phyloP scores from a whole-genome alignment of 2,329 filamentous ascomycete species.

The Cadophora luteo-olivacea region DNA sequence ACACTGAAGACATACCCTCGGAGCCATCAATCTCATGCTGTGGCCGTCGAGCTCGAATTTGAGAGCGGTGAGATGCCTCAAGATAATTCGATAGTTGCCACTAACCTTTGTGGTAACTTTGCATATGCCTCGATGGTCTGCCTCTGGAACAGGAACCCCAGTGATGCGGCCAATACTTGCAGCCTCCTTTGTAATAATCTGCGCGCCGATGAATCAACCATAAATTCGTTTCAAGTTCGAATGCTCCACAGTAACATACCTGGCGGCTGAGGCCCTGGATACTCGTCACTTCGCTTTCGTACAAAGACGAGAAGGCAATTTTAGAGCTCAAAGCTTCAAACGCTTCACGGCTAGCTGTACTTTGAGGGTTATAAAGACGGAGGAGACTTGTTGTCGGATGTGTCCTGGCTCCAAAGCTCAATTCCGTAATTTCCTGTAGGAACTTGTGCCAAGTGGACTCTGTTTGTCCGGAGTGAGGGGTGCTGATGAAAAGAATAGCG shows the following conservation, averaged over 20 bases:
- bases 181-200: slow-evolving; percentile 2
- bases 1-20: neutral
- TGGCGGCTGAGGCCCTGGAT: slow-evolving; percentile 4
- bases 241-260: too few relatives aligned
- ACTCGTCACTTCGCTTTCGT: neutral
- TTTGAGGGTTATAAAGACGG: slow-evolving; percentile 1
- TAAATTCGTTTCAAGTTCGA: too few relatives aligned
- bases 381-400: neutral
- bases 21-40: neutral
- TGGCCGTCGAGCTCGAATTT: neutral
- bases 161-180: neutral
- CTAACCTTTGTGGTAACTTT: slow-evolving; percentile 8
- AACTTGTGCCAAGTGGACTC: slow-evolving; percentile 6
- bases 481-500: slow-evolving; percentile 9
- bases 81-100: neutral
- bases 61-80: slow-evolving; percentile 5
- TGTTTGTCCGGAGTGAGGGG: neutral
- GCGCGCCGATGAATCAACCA: too few relatives aligned
- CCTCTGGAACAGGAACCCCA: neutral
- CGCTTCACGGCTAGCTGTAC: neutral
- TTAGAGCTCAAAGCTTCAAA: neutral
- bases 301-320: neutral
- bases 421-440: neutral
- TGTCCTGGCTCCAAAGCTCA: neutral
- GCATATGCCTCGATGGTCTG: slow-evolving; percentile 9